A percentile compares a stretch with the other conserved stretches of the same genome.
phyloP scores from a whole-genome alignment of 371 early-diverging fungal species.

The Mucor lusitanicus region DNA sequence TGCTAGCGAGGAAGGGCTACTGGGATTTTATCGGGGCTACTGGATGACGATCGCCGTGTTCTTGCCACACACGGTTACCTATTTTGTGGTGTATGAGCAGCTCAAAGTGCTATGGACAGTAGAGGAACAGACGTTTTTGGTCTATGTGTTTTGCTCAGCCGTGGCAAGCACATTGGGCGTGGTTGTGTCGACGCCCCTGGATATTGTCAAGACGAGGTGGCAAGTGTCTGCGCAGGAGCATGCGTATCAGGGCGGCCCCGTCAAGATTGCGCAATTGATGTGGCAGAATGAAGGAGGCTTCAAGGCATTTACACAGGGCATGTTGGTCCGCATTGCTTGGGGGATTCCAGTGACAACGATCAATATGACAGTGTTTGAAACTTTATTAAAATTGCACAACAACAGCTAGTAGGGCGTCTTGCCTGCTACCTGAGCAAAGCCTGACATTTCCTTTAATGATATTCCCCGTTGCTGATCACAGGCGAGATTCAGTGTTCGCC shows the following conservation, averaged over 20 bases:
- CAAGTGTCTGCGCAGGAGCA: conserved; percentile 84
- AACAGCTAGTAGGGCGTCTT: neutral
- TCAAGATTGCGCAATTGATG: conserved; percentile 51
- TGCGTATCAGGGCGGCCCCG: conserved; percentile 23
- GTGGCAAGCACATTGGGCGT: conserved; percentile 76
- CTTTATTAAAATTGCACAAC: conserved; percentile 44
- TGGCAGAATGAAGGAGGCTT: conserved; percentile 60
- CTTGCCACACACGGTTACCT: conserved; percentile 63
- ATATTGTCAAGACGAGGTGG: conserved; percentile 94
- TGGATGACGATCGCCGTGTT: conserved; percentile 67
- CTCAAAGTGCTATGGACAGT: conserved; percentile 49
- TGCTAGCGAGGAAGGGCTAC: conserved; percentile 53
- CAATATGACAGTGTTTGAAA: conserved; percentile 71
- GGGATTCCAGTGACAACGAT: conserved; percentile 66
- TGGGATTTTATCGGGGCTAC: conserved; percentile 75
- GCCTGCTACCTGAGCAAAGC: conserved; percentile 24
- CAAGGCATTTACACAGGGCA: conserved; percentile 61
- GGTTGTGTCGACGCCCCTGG: conserved; percentile 91
- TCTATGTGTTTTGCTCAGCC: conserved; percentile 58
- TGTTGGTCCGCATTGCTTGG: conserved; percentile 66
- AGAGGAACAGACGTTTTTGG: conserved; percentile 30
- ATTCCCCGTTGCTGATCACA: conserved; percentile 58
- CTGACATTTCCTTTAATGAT: conserved; percentile 30
- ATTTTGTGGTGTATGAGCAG: conserved; percentile 77
- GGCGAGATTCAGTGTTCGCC: conserved; percentile 51